phyloP scores from a whole-genome alignment of 1,284 basidiomycete species.

The Leccinum laetum region DNA sequence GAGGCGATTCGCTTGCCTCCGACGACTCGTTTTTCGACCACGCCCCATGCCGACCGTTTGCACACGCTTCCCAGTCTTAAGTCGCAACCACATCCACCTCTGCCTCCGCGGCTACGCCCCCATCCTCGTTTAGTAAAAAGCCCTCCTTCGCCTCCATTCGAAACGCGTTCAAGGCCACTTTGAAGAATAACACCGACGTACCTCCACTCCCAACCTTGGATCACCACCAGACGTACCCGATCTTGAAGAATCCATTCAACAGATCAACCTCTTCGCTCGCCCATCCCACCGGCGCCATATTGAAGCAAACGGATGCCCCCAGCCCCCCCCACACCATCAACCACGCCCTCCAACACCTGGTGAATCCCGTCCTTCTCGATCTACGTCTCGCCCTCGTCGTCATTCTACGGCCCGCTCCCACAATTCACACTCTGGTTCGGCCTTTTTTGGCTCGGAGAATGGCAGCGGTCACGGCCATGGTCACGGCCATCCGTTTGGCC shows the following conservation, averaged over 20 bases:
- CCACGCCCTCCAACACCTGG: constrained; percentile 64
- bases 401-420: constrained; percentile 65
- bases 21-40: constrained; percentile 67
- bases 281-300: constrained; percentile 35
- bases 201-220: constrained; percentile 72
- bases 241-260: constrained; percentile 77
- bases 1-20: constrained; percentile 73
- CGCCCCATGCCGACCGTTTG: constrained; percentile 54
- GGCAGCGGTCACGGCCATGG: constrained; percentile 63
- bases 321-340: constrained; percentile 37
- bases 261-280: constrained; percentile 73
- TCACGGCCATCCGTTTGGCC: constrained; percentile 28
- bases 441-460: constrained; percentile 65
- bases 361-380: constrained; percentile 44
- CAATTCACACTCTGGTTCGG: constrained; percentile 72
- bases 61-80: constrained; percentile 47
- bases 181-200: constrained; percentile 50
- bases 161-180: constrained; percentile 82
- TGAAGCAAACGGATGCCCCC: constrained; percentile 35
- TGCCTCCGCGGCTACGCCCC: constrained; percentile 25
- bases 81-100: constrained; percentile 47
- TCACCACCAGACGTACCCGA: constrained; percentile 59
- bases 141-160: constrained; percentile 85
- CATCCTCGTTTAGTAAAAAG: constrained; percentile 72
- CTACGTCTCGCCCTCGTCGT: constrained; percentile 47